Conservation (phyloP, 495 filamentous ascomycete species). For the Neurospora tetrasperma region DNA sequence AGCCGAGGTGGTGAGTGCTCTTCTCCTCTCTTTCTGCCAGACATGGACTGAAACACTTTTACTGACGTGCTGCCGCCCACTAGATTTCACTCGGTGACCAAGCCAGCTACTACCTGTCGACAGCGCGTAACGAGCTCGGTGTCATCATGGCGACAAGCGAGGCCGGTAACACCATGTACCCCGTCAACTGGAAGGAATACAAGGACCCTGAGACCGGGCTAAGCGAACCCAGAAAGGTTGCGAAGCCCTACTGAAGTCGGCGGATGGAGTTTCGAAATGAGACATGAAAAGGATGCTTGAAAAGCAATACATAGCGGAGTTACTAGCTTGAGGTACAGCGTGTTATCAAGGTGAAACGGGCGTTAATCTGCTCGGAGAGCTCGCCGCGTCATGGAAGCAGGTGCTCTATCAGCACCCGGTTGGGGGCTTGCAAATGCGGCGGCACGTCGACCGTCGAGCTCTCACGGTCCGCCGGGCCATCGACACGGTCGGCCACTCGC, state of each 20-base stretch:
- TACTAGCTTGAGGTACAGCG: not conserved
- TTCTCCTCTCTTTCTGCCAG: not conserved
- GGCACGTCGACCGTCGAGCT: not conserved
- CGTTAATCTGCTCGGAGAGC: not conserved
- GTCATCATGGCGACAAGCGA: constrained; percentile 92
- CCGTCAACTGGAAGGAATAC: constrained; percentile 92
- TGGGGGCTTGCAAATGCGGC: not conserved
- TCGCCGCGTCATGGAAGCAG: not conserved
- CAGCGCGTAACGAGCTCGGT: constrained; percentile 80
- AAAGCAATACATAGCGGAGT: not conserved
- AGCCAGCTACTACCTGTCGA: constrained; percentile 84
- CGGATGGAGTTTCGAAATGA: not conserved
- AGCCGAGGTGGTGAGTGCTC: constrained; percentile 61
- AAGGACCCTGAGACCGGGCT: constrained; percentile 68
- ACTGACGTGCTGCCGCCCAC: constrained; percentile 1
- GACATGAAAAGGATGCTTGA: not conserved
- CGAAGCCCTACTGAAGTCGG: constrained; percentile 66
- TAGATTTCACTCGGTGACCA: constrained; percentile 87
- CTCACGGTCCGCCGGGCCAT: not conserved
- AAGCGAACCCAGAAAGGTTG: constrained; percentile 81
- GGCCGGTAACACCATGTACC: constrained; percentile 78
- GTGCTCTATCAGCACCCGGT: not conserved
- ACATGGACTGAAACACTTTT: not conserved
- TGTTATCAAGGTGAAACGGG: not conserved
- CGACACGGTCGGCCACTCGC: not conserved